These are phyloP conservation scores for Isabelozyma pseudorhagii DNA, from an alignment of 805 yeast genomes.

Conservation along the genomic window DNA sequence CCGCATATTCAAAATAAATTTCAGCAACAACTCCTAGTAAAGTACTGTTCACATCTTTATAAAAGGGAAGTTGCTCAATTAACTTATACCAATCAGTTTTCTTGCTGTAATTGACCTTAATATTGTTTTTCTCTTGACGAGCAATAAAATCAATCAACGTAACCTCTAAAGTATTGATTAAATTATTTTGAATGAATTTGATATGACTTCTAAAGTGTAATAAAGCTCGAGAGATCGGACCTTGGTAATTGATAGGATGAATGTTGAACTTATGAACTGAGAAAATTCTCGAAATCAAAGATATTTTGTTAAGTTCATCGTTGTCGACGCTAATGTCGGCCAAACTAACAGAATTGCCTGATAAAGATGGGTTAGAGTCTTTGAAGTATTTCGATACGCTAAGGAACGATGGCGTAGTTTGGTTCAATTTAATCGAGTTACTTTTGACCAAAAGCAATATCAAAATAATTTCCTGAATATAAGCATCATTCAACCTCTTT, in stretches of 20 bases:
- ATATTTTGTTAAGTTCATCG: constrained; percentile 33
- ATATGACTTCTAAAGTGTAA: constrained; percentile 66
- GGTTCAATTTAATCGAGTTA: constrained; percentile 37
- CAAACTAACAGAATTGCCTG: background rate
- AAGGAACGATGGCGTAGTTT: constrained; percentile 28
- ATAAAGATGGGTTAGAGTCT: constrained; percentile 12
- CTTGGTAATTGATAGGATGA: constrained; percentile 53
- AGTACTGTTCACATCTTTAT: constrained; percentile 52
- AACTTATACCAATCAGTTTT: constrained; percentile 59
- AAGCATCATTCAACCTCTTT: constrained; percentile 11
- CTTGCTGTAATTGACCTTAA: constrained; percentile 42
- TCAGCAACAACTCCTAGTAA: constrained; percentile 60
- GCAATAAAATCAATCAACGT: constrained; percentile 47
- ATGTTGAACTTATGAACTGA: constrained; percentile 34
- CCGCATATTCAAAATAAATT: constrained; percentile 46
- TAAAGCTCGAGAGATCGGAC: constrained; percentile 67
- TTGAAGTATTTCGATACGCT: constrained; percentile 32
- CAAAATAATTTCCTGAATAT: constrained; percentile 43
- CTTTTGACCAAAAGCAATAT: constrained; percentile 43
- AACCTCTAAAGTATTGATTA: constrained; percentile 55
- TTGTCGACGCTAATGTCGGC: constrained; percentile 34
- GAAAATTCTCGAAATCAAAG: constrained; percentile 35
- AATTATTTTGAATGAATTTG: constrained; percentile 46
- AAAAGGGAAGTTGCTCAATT: constrained; percentile 60
- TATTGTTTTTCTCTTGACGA: constrained; percentile 41